Base-by-base conservation (phyloP, 768 basidiomycete species). In the Amanita polypyramis region DNA sequence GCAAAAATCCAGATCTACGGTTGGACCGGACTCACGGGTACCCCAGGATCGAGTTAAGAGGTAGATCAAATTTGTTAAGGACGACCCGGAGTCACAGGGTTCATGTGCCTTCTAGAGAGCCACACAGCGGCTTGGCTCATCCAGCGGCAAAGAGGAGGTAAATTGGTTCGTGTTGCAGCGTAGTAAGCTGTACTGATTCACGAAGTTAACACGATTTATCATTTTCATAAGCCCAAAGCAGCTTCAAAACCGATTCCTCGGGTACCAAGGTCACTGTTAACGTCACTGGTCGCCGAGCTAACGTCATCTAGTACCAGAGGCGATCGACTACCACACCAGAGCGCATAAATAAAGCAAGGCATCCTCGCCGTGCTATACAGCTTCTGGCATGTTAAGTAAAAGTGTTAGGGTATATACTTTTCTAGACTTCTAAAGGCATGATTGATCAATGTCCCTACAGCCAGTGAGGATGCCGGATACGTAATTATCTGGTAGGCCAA, bases 31-130 rank as follows among this genome's bases (percentile, higher is more conserved):
- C 23, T 43, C 33, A 43, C 47, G 20, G n/a, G 36, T 9, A 11
- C 52, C 40, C 20, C 41, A 97, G 89, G 6, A 67, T 97, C 51
- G 80, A 88, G 49, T 98, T 35, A 98, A 99, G 75, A 99, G 98
- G 77, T 72, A 78, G 45, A 90, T 99, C 65, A 85, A 85, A 62
- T 85, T 90, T 53, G 63, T 83, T 57, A 95, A 88, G 70, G 93
- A 97, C 60, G 94, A 98, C 64, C 79, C 82, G 5, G 76, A 94
- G 90, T 55, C 90, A 94, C 58, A 76, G 79, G 1, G 84, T 99
- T 14, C 81, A 82, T 51, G 92, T 97, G 3, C 73, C 82, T 2
- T 84, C 91, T 37, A 96, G 96, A 32, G 92, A 96, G 60, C 76
- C 93, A 3, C 70, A 92, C 0, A 74, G 60, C 41, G 96, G 94